A percentile compares a stretch with the other conserved stretches of the same genome.
Conservation (phyloP, 2,329 filamentous ascomycete species). For the Domatiomyces catenatus region DNA sequence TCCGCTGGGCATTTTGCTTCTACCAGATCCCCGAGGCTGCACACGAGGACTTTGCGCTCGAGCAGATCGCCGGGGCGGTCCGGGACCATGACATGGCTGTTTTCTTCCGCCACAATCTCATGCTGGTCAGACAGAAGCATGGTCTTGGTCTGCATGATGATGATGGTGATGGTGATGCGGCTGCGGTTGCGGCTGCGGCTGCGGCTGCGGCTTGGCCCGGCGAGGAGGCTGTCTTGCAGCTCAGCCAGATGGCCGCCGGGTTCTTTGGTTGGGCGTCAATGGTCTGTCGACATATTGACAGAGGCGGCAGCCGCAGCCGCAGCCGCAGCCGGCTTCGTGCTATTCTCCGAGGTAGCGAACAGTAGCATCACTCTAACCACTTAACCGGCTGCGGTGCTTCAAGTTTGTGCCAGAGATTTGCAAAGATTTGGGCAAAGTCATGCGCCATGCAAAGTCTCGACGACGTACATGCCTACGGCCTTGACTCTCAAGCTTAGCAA, state of each 20-base stretch:
- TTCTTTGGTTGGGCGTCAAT: slow-evolving; percentile 23
- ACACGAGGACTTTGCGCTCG: slow-evolving; percentile 16
- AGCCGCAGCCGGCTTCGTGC: slow-evolving; percentile 1
- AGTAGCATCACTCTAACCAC: background rate
- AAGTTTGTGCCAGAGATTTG: too few relatives aligned
- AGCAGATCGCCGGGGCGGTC: slow-evolving; percentile 16
- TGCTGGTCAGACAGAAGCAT: background rate
- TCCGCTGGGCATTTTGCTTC: slow-evolving; percentile 15
- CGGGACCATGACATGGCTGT: slow-evolving; percentile 17
- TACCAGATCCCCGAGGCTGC: slow-evolving; percentile 8
- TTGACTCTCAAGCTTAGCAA: too few relatives aligned
- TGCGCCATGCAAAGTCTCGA: too few relatives aligned
- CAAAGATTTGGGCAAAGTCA: too few relatives aligned
- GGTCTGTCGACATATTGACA: slow-evolving; percentile 14
- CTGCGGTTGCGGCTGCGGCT: too few relatives aligned
- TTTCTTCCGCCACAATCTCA: background rate
- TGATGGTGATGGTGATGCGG: too few relatives aligned
- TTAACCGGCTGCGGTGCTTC: background rate
- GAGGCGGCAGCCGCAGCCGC: too few relatives aligned
- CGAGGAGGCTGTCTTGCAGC: slow-evolving; percentile 3
- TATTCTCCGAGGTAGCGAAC: slow-evolving; percentile 5
- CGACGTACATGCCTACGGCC: too few relatives aligned
- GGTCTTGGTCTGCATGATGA: too few relatives aligned
- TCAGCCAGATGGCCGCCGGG: slow-evolving; percentile 16
- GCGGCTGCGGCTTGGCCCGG: slow-evolving; percentile 2